Evolutionary conservation across 2,329 filamentous ascomycete species (phyloP), one percentile per base, ranked within the genome.

Genomic region (Trichoderma aggressivum): DNA sequence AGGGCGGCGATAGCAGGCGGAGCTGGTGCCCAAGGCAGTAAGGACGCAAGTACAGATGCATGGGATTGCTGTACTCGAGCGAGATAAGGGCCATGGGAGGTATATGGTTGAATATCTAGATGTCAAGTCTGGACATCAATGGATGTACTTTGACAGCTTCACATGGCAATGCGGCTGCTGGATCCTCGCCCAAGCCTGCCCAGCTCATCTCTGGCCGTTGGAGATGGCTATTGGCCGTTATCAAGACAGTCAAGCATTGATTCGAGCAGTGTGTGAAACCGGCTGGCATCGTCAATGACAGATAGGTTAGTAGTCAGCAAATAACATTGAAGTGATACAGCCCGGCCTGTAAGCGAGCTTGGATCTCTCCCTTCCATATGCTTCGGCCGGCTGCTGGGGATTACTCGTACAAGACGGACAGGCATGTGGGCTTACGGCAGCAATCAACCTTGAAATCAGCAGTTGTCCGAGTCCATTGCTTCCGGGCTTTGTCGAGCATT

Each of bases 1-100:
- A 70, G 34, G 60, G 68, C 55, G 39, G 56, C n/a, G 56, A 69
- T 61, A 36, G 39, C n/a, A 50, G 32, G 56, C n/a, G 65, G 55
- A 50, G 55, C 21, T 18, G 55, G 18, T 67, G 64, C 50, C 47
- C 16, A 56, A 53, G 43, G 61, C 58, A 39, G 58, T 47, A 59
- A 59, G 47, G 2, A 34, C 43, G 6, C 26, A 47, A 5, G 60
- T 50, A 28, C 26, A 28, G 3, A 5, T 28, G 5, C 26, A n/a
- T n/a, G n/a, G 7, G n/a, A 21, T 43, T 43, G 18, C 3, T 43
- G 39, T 63, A 53, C 47, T 24, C n/a, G 47, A 21, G 21, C 5
- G 47, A 53, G 47, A 53, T 53, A 53, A 53, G n/a, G 10, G 4
- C 5, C 0, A 24, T 50, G 43, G n/a, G 47, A 24, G 47, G 47